Evolutionary conservation across 2,329 filamentous ascomycete genomes (phyloP), one percentile per base, ranked within the genome.

Genomic region (Ophiobolus disseminans): DNA sequence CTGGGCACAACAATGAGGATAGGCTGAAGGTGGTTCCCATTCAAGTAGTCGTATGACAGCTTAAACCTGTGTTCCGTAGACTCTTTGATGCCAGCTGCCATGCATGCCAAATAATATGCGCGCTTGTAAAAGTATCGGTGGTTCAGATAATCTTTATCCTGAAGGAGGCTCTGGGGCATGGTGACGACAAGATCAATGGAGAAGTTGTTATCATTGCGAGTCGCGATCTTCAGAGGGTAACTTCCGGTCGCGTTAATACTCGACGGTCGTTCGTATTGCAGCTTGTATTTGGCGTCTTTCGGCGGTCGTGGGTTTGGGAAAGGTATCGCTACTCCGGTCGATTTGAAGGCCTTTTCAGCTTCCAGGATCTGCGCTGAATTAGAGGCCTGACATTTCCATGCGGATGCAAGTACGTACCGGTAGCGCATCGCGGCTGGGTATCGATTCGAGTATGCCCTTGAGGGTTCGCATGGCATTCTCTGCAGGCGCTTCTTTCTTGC

Each of bases 91-190:
- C 83, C 85, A 22, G 84, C 85, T 11, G 91, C 86, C 46, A 97
- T 78, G 57, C 89, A 90, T 25, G 92, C 90, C 40, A 97, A 77
- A 68, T 95, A 97, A 73, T 93, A 97, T 10, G 94, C 89, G 55
- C 92, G 82, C 66, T 96, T 95, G 76, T 97, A 92, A 68, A 97
- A 96, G 75, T 96, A 97, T 53, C 94, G 85, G 78, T 94, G 82
- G 71, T 96, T 91, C 40, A 92, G 81, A 70, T 93, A 97, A 73
- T 99, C 94, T 75, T 97, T 97, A 35, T 95, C 90, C 66, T 96
- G 91, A 64, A 97, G 92, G 10, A 96, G 75, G 1, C 82, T 76
- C 48, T 78, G 63, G 4, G 94, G 93, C 85, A 99, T 95, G 38
- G 89, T 88, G 13, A 96, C 85, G 5, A 93, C 86, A 81, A 97